phyloP scores from a whole-genome alignment of 2,329 filamentous ascomycete genomes.

The Fusarium kyushuense region DNA sequence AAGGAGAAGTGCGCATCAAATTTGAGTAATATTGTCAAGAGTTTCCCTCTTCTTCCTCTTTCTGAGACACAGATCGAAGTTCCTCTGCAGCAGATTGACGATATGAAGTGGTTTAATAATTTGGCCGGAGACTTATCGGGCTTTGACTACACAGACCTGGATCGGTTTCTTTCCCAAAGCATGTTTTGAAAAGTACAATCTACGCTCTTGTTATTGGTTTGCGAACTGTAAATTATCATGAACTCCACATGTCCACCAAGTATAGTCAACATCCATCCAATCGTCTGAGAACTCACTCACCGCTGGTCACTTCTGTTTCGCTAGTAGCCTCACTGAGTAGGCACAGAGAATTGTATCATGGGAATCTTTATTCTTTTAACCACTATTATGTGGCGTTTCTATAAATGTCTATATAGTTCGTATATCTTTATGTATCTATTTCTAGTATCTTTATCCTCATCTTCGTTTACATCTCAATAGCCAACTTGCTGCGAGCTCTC shows the following conservation, averaged over 20 bases:
- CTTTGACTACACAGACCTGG: constrained; percentile 58
- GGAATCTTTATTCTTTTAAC: background rate
- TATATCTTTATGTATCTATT: background rate
- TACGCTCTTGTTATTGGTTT: too few species aligned
- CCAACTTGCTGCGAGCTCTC: constrained; percentile 41
- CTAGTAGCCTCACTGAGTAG: too few species aligned
- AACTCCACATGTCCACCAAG: too few species aligned
- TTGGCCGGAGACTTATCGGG: constrained; percentile 59
- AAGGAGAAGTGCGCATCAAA: constrained; percentile 59
- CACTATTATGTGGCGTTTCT: background rate
- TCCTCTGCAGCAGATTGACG: constrained; percentile 28
- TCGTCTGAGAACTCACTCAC: too few species aligned
- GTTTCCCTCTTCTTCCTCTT: constrained; percentile 46
- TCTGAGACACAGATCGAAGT: constrained; percentile 17
- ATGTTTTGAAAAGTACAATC: background rate
- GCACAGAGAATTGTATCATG: too few species aligned
- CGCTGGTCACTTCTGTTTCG: too few species aligned
- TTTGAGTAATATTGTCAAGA: constrained; percentile 55
- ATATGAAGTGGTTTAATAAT: constrained; percentile 55
- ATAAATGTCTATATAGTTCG: background rate
- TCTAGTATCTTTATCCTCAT: background rate
- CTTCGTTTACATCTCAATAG: constrained; percentile 31
- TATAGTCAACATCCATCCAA: too few species aligned
- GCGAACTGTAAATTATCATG: too few species aligned
- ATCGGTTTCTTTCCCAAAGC: constrained; percentile 52